Base-by-base conservation (phyloP, 768 basidiomycete genomes). In the Naganishia vishniacii region DNA sequence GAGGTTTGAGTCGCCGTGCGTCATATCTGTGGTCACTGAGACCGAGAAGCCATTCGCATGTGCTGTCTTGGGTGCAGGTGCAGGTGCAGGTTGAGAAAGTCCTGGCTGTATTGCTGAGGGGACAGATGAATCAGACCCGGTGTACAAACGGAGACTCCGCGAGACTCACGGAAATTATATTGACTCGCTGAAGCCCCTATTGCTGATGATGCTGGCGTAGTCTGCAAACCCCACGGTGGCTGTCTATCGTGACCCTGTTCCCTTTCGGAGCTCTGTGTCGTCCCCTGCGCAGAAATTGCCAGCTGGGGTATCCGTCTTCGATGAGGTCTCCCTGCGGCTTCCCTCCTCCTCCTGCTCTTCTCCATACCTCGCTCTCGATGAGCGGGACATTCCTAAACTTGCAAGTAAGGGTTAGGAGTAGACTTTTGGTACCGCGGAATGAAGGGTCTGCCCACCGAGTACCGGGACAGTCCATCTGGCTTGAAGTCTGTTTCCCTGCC, bases 361-460 rank as follows among this genome's bases (percentile, higher is more conserved):
- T 40, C 53, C 34, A 56, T 56, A 7, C 53, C 53, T 13, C 53
- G 32, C 34, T 56, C 53, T 4, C 53, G 53, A 40, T 56, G 53
- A 8, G 40, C 53, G n/a, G 53, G 53, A 40, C 53, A 56, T 13
- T 56, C 53, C 49, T 51, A 18, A 7, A 29, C 15, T 37, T 18
- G n/a, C n/a, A 20, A 31, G 23, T 13, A 29, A 34, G 4, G 32
- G 20, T 16, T n/a, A n/a, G n/a, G 31, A n/a, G 15, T 20, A 32
- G 3, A 8, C 8, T 26, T 31, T 4, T 32, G 31, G 25, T 6
- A 34, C 18, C 13, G n/a, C 18, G 3, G n/a, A 34, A 34, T 11
- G 26, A 15, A 48, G 26, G 4, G 48, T 18, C 11, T 44, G 4
- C 49, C n/a, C 13, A 51, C 49, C 8, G 53, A 56, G 16, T 40